Evolutionary conservation across 192 early-diverging fungal species (phyloP), one percentile per base, ranked within the genome.

Genomic region (Entomortierella parvispora): DNA sequence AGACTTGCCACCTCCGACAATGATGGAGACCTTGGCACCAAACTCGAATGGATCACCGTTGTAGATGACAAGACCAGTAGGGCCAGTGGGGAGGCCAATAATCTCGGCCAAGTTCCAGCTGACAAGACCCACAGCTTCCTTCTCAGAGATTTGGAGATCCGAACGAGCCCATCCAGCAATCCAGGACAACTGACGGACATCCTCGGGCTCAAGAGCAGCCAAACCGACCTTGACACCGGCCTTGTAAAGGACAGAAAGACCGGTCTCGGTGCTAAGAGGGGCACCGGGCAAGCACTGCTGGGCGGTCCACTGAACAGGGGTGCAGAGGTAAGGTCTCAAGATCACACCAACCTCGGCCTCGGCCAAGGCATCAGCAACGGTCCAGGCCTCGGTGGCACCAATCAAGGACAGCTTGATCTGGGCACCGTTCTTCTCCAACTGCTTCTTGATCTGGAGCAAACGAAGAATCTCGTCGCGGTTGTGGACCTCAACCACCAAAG

Each of bases 101-200:
- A 91, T 90, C 34, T 92, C 81, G 31, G 89, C 88, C 51, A 92
- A 82, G 62, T 88, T 88, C 83, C 86, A 91, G 31, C 91, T 90
- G 37, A 93, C 85, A 43, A 88, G 84, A 6, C 83, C 89, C 31
- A 94, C 83, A 2, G 91, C 91, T 25, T 93, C 88, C 46, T 80
- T 80, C 65, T 85, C 90, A 1, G 81, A 59, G 43, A 90, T 77
- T 11, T 62, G 57, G 22, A 74, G 58, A 32, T 80, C 75, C 15
- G 76, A 80, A 44, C 86, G 86, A 4, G 82, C 81, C 90, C 91
- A 93, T 7, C 90, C 93, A 26, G 93, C 93, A 78, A 91, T 91
- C 90, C 90, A 94, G 12, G 88, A 83, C 50, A 93, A 71, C 48
- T 89, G 87, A 51, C 90, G 87, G 4, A 85, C 83, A 64, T 82